Base-by-base conservation (phyloP, 1,139 yeast genomes). In the Blastobotrys niveus region DNA sequence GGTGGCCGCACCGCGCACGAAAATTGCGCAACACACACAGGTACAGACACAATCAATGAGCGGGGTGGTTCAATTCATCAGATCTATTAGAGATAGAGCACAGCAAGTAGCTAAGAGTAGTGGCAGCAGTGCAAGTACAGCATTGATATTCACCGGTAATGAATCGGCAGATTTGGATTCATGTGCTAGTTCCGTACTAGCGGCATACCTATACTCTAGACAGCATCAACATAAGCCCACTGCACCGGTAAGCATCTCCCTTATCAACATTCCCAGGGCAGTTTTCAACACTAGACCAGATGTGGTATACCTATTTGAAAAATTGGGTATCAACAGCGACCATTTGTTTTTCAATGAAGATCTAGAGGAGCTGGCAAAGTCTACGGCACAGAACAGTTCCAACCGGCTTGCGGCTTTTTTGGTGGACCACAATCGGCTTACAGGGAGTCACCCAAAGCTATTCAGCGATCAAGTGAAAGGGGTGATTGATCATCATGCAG, bases 401-500 rank as follows among this genome's bases (percentile, higher is more conserved):
- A 33, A 45, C 34, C 20, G 27, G 17, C 31, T 45, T n/a, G 68
- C 73, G 12, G 64, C 84, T 17, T 68, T 78, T 3, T 67, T 89
- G 42, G 95, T 89, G 3, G 98, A 89, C 59, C 96, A 88, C 63
- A 88, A 93, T 58, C 71, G 72, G 35, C 84, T 83, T 46, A 85
- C 83, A 46, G 82, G 84, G 0, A 65, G 66, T 55, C 67, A 68
- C 49, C 53, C 70, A 40, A 46, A 55, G 46, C 30, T 59, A 45
- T 48, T 64, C 33, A 54, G 70, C 19, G n/a, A 14, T 14, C 58
- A 59, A 29, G 80, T 87, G 0, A 65, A 64, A 0, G 81, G 80
- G 0, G 77, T 91, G 10, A 74, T 91, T 27, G 98, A 89, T 58
- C 98, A 89, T 59, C 98, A 89, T 60, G 83, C 72, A 5, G 95